These are phyloP conservation scores for Pichia paraexigua DNA, from an alignment of 805 yeast species.

Conservation along the genomic window DNA sequence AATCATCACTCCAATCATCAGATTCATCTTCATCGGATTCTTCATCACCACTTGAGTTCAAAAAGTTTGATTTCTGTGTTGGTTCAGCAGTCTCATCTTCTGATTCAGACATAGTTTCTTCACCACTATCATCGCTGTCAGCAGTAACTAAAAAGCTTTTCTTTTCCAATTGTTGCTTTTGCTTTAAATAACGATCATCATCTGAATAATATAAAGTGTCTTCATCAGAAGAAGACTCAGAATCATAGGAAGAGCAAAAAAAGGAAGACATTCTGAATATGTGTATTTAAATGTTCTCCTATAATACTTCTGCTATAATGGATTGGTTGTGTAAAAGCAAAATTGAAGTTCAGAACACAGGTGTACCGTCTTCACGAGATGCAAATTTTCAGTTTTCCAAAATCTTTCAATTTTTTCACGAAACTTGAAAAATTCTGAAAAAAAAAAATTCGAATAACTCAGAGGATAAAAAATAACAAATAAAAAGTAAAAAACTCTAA, in stretches of 20 bases:
- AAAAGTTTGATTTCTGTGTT: not conserved
- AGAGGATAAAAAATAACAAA: not conserved
- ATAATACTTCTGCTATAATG: not conserved
- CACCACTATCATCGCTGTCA: conserved; percentile 8
- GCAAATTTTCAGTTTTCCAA: not conserved
- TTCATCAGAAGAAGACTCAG: conserved; percentile 44
- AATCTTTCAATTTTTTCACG: not conserved
- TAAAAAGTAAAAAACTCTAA: not conserved
- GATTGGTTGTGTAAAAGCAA: not conserved
- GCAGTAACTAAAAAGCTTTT: conserved; percentile 4
- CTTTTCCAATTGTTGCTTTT: not conserved
- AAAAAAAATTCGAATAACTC: no score
- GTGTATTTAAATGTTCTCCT: not conserved
- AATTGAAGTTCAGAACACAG: not conserved
- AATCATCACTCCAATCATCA: conserved; percentile 28
- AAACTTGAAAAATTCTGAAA: not conserved
- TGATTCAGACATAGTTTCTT: conserved; percentile 9
- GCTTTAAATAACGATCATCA: conserved; percentile 42
- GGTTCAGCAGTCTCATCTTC: conserved; percentile 4
- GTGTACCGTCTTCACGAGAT: not conserved
- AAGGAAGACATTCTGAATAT: conserved; percentile 72
- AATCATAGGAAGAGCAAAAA: conserved; percentile 59
- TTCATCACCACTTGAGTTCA: conserved; percentile 1
- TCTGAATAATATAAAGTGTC: conserved; percentile 50
- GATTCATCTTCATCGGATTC: conserved; percentile 17